phyloP scores from a whole-genome alignment of 495 filamentous ascomycete genomes.

The Xylaria acuta region DNA sequence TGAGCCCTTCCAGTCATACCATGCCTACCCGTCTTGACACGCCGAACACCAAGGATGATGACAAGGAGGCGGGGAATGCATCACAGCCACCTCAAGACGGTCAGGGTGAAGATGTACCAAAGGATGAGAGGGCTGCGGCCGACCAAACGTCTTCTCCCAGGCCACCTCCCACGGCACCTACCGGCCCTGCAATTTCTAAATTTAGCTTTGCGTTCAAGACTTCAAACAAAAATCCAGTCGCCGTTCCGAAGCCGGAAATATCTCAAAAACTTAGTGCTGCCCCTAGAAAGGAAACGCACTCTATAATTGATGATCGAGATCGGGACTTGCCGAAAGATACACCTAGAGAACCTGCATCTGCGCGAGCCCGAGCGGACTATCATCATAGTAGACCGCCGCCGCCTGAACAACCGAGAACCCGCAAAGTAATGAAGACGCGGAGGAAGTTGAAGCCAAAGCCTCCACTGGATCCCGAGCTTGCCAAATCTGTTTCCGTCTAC shows the following conservation, averaged over 20 bases:
- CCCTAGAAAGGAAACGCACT: conserved; percentile 44
- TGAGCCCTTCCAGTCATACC: conserved; percentile 33
- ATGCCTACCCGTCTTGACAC: conserved; percentile 34
- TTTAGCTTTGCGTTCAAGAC: conserved; percentile 89
- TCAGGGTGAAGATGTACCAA: conserved; percentile 65
- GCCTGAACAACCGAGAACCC: conserved; percentile 51
- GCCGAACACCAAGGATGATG: conserved; percentile 40
- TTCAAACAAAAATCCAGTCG: conserved; percentile 62
- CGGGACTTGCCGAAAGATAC: conserved; percentile 56
- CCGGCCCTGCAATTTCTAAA: conserved; percentile 68
- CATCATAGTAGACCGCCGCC: conserved; percentile 51
- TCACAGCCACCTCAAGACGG: conserved; percentile 68
- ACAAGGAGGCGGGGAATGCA: conserved; percentile 59
- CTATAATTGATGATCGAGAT: conserved; percentile 45
- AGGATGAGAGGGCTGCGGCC: conserved; percentile 50
- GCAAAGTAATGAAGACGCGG: conserved; percentile 70
- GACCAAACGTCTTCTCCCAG: conserved; percentile 56
- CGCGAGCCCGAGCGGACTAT: conserved; percentile 56
- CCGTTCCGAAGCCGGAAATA: conserved; percentile 72
- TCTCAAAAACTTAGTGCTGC: conserved; percentile 73
- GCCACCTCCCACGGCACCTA: conserved; percentile 55
- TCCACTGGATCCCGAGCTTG: conserved; percentile 71
- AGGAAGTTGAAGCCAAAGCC: conserved; percentile 76
- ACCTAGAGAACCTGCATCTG: conserved; percentile 58
- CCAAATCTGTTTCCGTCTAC: conserved; percentile 82